Conservation (phyloP, 2,329 filamentous ascomycete species). For the Diaporthe vaccinii region DNA sequence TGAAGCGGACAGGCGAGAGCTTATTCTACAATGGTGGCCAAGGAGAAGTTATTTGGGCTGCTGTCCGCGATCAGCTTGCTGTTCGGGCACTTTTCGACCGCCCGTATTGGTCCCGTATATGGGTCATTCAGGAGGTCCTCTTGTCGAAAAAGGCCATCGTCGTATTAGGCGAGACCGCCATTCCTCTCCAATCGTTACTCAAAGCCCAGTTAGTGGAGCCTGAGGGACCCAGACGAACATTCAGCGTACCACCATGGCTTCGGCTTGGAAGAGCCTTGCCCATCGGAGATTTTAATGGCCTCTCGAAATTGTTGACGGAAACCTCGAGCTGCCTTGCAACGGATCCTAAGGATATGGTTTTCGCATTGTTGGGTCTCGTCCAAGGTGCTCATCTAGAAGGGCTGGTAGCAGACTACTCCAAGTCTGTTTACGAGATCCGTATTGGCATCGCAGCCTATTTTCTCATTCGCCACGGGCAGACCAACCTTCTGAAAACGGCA, state of each 20-base stretch:
- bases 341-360: neutral
- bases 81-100: conserved; percentile 2
- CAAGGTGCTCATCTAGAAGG: neutral
- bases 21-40: neutral
- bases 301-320: neutral
- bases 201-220: neutral
- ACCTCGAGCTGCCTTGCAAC: neutral
- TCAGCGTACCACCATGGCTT: neutral
- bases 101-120: neutral
- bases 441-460: conserved; percentile 10
- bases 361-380: neutral
- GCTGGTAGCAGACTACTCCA: neutral
- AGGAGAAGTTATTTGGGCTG: neutral
- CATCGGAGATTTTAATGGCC: neutral
- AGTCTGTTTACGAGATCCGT: neutral
- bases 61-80: neutral
- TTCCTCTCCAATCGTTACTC: neutral
- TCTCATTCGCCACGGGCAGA: neutral
- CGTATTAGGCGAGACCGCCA: neutral
- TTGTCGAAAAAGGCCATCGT: neutral
- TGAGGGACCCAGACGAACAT: no score
- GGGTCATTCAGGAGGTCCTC: neutral
- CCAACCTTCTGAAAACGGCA: neutral
- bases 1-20: neutral
- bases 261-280: neutral